phyloP scores from a whole-genome alignment of 306 rosid species.

The Chamaecrista fasciculata region DNA sequence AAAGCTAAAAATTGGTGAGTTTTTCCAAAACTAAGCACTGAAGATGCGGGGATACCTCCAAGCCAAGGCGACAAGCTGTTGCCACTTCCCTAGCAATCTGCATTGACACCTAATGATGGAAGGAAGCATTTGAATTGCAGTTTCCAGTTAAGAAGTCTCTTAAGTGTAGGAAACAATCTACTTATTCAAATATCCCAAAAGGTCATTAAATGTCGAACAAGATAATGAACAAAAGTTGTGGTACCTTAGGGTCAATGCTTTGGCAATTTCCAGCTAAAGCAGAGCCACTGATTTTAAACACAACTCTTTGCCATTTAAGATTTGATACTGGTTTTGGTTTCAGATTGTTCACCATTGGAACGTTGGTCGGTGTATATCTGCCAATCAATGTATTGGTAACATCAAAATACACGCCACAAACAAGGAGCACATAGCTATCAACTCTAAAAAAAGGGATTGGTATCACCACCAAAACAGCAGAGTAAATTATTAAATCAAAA shows the following conservation, averaged over 20 bases:
- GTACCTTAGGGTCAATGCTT: slow-evolving; percentile 48
- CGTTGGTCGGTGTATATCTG: slow-evolving; percentile 37
- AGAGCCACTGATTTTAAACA: slow-evolving; percentile 49
- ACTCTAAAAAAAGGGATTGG: neutral
- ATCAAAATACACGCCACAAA: slow-evolving; percentile 17
- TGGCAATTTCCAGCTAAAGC: slow-evolving; percentile 52
- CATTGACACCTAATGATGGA: slow-evolving; percentile 44
- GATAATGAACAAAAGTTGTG: slow-evolving; percentile 9
- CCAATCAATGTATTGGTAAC: neutral
- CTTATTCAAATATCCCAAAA: slow-evolving; percentile 24
- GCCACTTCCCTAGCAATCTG: slow-evolving; percentile 54
- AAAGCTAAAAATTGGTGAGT: neutral
- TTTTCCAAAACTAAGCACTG: neutral
- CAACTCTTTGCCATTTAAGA: slow-evolving; percentile 45
- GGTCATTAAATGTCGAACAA: neutral
- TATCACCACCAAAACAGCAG: neutral
- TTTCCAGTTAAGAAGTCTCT: slow-evolving; percentile 36
- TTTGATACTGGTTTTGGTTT: slow-evolving; percentile 32
- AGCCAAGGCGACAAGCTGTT: slow-evolving; percentile 40
- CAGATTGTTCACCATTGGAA: slow-evolving; percentile 17
- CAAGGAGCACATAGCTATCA: neutral
- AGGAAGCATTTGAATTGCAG: slow-evolving; percentile 38
- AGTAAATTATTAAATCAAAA: neutral
- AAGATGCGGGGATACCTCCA: slow-evolving; percentile 33
- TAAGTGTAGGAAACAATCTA: slow-evolving; percentile 21